phyloP scores from a whole-genome alignment of 2,329 filamentous ascomycete genomes.

The Pseudocercospora vitis region DNA sequence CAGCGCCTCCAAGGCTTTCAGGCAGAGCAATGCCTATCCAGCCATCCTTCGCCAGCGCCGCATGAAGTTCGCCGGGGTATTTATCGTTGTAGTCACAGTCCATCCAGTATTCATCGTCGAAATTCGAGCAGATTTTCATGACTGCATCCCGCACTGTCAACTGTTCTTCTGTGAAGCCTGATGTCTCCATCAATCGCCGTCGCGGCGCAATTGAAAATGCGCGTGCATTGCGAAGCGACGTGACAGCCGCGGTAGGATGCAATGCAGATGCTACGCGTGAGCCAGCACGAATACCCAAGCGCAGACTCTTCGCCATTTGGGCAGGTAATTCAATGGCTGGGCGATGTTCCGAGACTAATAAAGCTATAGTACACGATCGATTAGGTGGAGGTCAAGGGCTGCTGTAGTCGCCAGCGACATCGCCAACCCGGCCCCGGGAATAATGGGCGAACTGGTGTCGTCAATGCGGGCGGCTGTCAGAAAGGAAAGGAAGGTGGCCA shows the following conservation, averaged over 20 bases:
- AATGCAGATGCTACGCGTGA: slow-evolving; percentile 4
- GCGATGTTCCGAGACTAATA: neutral
- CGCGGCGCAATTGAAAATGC: slow-evolving; percentile 38
- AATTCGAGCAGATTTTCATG: slow-evolving; percentile 65
- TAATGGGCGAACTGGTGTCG: neutral
- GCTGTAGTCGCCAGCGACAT: slow-evolving; percentile 8
- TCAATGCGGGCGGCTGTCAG: neutral
- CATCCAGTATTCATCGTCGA: slow-evolving; percentile 75
- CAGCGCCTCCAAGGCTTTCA: slow-evolving; percentile 70
- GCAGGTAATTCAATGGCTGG: too few species aligned
- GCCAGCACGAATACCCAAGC: slow-evolving; percentile 23
- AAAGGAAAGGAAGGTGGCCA: neutral
- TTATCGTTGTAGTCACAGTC: slow-evolving; percentile 67
- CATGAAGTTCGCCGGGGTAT: slow-evolving; percentile 73
- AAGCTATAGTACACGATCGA: too few species aligned
- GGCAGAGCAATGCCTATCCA: slow-evolving; percentile 82
- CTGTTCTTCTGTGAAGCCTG: slow-evolving; percentile 71
- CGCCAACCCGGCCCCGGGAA: neutral
- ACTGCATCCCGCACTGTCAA: slow-evolving; percentile 71
- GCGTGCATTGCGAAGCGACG: slow-evolving; percentile 24
- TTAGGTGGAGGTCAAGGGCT: too few species aligned
- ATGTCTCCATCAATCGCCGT: slow-evolving; percentile 65
- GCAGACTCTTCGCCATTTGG: slow-evolving; percentile 27
- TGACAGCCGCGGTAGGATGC: neutral
- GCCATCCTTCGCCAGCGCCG: slow-evolving; percentile 69